These are phyloP conservation scores for Gentiana dahurica DNA, from an alignment of 257 asterid species.

Conservation along the genomic window DNA sequence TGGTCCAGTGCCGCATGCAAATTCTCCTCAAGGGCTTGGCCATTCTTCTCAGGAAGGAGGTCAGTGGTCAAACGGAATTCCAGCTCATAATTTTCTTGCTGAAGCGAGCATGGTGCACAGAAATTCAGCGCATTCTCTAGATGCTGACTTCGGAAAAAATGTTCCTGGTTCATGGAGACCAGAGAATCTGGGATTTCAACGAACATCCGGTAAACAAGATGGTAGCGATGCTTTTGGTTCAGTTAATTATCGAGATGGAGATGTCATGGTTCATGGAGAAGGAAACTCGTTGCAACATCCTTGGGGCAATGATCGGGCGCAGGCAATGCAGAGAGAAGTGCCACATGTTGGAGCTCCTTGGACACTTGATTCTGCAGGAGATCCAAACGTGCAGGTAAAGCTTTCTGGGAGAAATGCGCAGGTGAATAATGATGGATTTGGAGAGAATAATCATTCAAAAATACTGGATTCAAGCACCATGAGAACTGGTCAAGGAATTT, in stretches of 20 bases:
- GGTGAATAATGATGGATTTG: conserved; percentile 30
- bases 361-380: conserved; percentile 37
- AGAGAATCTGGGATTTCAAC: conserved; percentile 29
- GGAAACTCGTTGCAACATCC: conserved; percentile 30
- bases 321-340: conserved; percentile 34
- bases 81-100: conserved; percentile 24
- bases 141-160: conserved; percentile 23
- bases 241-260: conserved; percentile 33
- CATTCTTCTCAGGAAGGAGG: conserved; percentile 31
- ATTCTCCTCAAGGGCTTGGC: conserved; percentile 31
- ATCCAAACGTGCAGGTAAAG: conserved; percentile 29
- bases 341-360: conserved; percentile 27
- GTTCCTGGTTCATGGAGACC: conserved; percentile 25
- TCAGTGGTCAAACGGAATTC: conserved; percentile 26
- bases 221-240: conserved; percentile 45
- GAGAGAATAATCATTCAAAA: conserved; percentile 29
- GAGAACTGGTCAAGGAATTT: conserved; percentile 34
- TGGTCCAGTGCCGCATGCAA: conserved; percentile 22
- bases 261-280: conserved; percentile 19
- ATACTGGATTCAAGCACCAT: conserved; percentile 23
- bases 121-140: conserved; percentile 32
- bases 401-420: conserved; percentile 26
- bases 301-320: conserved; percentile 25
- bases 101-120: conserved; percentile 28
- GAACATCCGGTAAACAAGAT: conserved; percentile 24